Base-by-base conservation (phyloP, 179 eudicot genomes). In the Beta lomatogona region DNA sequence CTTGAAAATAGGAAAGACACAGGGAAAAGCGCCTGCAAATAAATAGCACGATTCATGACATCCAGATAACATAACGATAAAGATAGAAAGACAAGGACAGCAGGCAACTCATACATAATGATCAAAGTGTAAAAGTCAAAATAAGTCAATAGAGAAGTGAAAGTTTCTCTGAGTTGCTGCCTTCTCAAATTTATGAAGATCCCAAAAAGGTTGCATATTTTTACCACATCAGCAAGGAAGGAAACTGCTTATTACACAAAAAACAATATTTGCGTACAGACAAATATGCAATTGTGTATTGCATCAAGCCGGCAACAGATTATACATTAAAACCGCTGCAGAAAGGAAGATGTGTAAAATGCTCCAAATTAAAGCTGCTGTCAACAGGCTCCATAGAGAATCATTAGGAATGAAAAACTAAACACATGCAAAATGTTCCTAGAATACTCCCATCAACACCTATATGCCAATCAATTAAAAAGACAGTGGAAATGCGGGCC, bases 11-110 rank as follows among this genome's bases (percentile, higher is more conserved):
- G 80, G 48, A 81, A 84, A 28, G 91, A 83, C 44, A 97, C 79
- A 9, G 99, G 99, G 81, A 85, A 94, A 80, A 92, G 75, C 77
- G 91, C 97, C 99, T 97, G 95, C 82, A 83, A 77, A 85, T 68
- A 85, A 54, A 73, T 31, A 50, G 64, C 78, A 48, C 36, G 48
- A 71, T 53, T 14, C 66, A 22, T 53, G 9, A 58, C 46, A 81
- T 31, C 61, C 57, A 64, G 50, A 46, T 44, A 50, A 82, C 28
- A 25, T 1, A 19, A 19, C 36, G 46, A 73, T 19, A 22, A 76
- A 31, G 12, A 46, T 50, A 71, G 4, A 14, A 22, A 61, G 19
- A 41, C 36, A 65, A 59, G 21, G 54, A 70, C 69, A 78, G 25
- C 59, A 61, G 66, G 69, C 5, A 61, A 15, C 19, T 71, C 41